These are phyloP conservation scores for Kalanchoe fedtschenkoi DNA, from an alignment of 164 flowering plant genomes.

Conservation along the genomic window DNA sequence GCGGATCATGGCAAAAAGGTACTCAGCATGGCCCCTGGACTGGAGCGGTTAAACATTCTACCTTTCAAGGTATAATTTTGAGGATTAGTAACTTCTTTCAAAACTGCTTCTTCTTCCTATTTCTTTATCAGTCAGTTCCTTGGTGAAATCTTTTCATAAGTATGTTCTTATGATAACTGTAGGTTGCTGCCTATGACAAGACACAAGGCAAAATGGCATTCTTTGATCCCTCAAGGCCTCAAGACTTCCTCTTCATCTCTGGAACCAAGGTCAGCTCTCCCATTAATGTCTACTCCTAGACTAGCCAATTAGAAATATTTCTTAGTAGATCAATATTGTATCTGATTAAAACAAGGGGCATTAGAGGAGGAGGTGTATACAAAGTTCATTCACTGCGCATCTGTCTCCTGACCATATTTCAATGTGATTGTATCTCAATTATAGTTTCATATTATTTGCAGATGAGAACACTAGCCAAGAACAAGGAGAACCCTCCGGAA, in stretches of 20 bases:
- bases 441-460: slow-evolving; percentile 15
- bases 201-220: slow-evolving; percentile 82
- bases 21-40: slow-evolving; percentile 96
- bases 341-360: too few relatives aligned
- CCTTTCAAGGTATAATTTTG: slow-evolving; percentile 64
- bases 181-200: slow-evolving; percentile 98
- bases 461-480: slow-evolving; percentile 91
- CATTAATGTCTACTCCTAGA: not conserved
- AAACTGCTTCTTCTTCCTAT: not conserved
- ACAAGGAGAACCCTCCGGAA: slow-evolving; percentile 75
- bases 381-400: too few relatives aligned
- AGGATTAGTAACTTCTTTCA: not conserved
- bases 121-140: not conserved
- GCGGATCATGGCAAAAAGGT: slow-evolving; percentile 97
- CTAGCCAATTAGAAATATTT: too few relatives aligned
- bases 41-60: slow-evolving; percentile 80
- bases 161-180: slow-evolving; percentile 9
- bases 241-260: slow-evolving; percentile 89
- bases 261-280: slow-evolving; percentile 75
- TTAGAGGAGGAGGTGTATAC: too few relatives aligned
- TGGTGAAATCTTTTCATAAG: not conserved
- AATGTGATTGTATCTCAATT: slow-evolving; percentile 2
- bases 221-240: slow-evolving; percentile 86
- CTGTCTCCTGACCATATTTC: not conserved
- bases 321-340: too few relatives aligned